Evolutionary conservation across 768 basidiomycete genomes (phyloP), one percentile per base, ranked within the genome.

Genomic region (Strobilomyces dryophilus): DNA sequence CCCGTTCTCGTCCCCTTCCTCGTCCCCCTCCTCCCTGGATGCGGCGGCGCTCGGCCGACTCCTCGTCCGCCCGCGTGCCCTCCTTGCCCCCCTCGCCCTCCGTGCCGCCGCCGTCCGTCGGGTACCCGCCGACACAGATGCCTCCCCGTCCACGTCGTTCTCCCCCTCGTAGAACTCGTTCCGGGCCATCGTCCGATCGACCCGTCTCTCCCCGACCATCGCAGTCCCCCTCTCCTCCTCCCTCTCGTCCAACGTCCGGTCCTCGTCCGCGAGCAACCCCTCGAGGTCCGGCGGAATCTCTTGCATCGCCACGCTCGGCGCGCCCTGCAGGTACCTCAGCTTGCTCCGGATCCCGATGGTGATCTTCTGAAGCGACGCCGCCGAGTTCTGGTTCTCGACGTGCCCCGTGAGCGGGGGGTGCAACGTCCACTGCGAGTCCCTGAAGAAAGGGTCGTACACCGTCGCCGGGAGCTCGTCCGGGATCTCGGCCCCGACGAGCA

Each of bases 251-350:
- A 71, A 71, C 29, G 77, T 83, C 49, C 77, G 72, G 29, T 88
- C 84, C 65, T 92, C 90, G 49, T 86, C 83, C 5, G 78, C 82
- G 27, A 95, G 69, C 63, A 90, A 78, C 1, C 82, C 87, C 56
- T 85, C 86, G 15, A 99, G 73, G 61, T 95, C 88, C 0, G 95
- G 95, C 4, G 97, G 95, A 26, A 98, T 91, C 71, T 98, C 93
- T 63, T 93, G 90, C 90, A 98, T 89, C 59, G 84, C 84, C 10
- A 98, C 92, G 65, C 91, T 93, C n/a, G 95, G 95, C 39, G 95
- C 97, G 31, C 95, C 94, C 55, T 94, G 88, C 14, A 98, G 75
- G 68, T 93, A 98, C 29, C 95, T 79, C 41, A 99, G 74, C 68
- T 95, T 94, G 62, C 87, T 92, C 26, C 87, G 82, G 43, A 95